These are phyloP conservation scores for Mycena amicta DNA, from an alignment of 768 basidiomycete genomes.

Conservation along the genomic window DNA sequence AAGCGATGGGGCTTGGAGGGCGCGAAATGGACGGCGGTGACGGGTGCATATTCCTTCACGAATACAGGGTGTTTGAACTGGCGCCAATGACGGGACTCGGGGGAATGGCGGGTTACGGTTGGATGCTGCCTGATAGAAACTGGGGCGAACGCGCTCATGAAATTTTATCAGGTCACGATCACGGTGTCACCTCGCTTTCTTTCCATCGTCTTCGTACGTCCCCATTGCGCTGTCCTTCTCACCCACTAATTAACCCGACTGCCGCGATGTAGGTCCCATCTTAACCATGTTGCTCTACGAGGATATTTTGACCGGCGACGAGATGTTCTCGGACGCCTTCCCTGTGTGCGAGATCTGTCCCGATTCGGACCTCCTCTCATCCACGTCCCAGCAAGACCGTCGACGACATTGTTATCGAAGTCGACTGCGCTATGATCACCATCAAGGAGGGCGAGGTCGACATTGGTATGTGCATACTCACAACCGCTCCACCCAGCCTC, in stretches of 20 bases:
- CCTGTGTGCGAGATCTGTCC: conserved; percentile 57
- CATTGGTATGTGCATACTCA: no score
- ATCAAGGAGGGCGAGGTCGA: conserved; percentile 83
- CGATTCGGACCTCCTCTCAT: neutral
- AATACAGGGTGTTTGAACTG: conserved; percentile 90
- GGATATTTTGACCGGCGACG: conserved; percentile 78
- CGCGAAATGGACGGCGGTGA: conserved; percentile 93
- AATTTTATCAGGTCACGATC: conserved; percentile 14
- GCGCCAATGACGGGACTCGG: conserved; percentile 85
- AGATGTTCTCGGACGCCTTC: conserved; percentile 96
- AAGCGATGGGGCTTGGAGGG: conserved; percentile 87
- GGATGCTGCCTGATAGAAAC: conserved; percentile 67
- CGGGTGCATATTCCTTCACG: conserved; percentile 94
- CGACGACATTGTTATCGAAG: conserved; percentile 82
- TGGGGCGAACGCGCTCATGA: conserved; percentile 80
- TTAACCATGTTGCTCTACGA: conserved; percentile 69
- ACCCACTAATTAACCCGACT: neutral
- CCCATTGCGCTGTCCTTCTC: conserved; percentile 20
- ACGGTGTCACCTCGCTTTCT: conserved; percentile 34
- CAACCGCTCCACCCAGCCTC: no score
- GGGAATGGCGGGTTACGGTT: conserved; percentile 53
- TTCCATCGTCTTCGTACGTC: conserved; percentile 23
- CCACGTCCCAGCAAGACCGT: conserved; percentile 63
- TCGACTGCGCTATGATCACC: conserved; percentile 74
- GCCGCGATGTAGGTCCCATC: neutral